These are phyloP conservation scores for Pouteria campechiana DNA, from an alignment of 179 eudicot genomes.

Conservation along the genomic window DNA sequence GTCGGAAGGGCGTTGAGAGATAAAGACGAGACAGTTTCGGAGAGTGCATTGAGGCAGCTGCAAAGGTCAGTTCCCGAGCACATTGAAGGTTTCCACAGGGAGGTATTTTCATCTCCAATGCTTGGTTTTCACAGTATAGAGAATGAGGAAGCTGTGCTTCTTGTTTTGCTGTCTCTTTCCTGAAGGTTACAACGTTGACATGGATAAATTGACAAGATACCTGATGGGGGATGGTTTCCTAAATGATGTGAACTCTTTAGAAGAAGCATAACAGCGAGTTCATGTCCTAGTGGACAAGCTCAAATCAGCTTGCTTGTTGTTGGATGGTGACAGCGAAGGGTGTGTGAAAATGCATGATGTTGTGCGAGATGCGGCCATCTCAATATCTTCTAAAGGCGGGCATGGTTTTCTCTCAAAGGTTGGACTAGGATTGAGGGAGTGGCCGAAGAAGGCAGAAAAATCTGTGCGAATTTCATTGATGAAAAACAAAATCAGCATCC, in stretches of 20 bases:
- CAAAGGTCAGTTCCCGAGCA: not conserved
- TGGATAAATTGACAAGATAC: not conserved
- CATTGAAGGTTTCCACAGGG: not conserved
- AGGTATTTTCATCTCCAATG: not conserved
- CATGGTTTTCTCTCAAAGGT: not conserved
- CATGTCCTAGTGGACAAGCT: not conserved
- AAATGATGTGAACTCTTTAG: not conserved
- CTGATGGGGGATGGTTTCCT: not conserved
- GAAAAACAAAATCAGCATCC: not conserved
- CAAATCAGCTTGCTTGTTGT: not conserved
- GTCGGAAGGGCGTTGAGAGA: constrained; percentile 3
- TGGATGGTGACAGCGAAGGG: not conserved
- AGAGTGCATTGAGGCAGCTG: constrained; percentile 4
- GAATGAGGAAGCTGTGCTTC: not conserved
- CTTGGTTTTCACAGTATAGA: constrained; percentile 8
- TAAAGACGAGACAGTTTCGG: constrained; percentile 2
- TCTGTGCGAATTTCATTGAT: not conserved
- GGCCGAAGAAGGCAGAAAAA: not conserved
- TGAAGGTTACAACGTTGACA: not conserved
- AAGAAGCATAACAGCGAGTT: not conserved
- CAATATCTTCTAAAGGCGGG: not conserved
- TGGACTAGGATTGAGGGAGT: not conserved
- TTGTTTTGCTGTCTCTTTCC: not conserved
- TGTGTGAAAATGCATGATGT: constrained; percentile 2
- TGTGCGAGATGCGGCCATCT: constrained; percentile 7